phyloP scores from a whole-genome alignment of 1,139 yeast genomes.

The Yamadazyma membranifaciens region DNA sequence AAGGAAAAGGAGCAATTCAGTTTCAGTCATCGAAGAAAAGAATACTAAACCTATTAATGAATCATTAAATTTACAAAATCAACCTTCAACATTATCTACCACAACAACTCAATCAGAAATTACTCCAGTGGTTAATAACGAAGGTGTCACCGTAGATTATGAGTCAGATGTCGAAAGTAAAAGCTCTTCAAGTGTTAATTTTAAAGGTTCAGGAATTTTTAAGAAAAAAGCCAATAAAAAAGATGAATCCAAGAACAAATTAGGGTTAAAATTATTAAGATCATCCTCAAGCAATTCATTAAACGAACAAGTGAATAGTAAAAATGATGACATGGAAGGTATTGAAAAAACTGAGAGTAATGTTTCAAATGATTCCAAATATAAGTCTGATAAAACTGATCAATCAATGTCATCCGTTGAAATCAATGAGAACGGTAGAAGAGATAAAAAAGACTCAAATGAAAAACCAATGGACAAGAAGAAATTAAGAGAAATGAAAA shows the following conservation, averaged over 20 bases:
- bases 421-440: conserved; percentile 1
- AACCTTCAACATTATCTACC: not conserved
- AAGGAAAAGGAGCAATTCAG: conserved; percentile 31
- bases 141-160: conserved; percentile 28
- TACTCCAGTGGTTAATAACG: conserved; percentile 11
- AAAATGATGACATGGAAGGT: conserved; percentile 8
- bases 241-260: conserved; percentile 15
- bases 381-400: not conserved
- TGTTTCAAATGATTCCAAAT: not conserved
- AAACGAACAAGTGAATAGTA: conserved; percentile 8
- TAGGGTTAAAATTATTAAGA: conserved; percentile 14
- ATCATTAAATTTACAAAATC: not conserved
- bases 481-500: conserved; percentile 8
- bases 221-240: conserved; percentile 23
- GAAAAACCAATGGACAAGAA: conserved; percentile 6
- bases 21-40: conserved; percentile 6
- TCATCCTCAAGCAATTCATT: conserved; percentile 13
- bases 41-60: not conserved
- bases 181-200: conserved; percentile 4
- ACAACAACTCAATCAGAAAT: not conserved
- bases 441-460: conserved; percentile 6
- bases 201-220: conserved; percentile 19
- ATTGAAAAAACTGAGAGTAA: conserved; percentile 4
- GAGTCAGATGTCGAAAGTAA: conserved; percentile 30
- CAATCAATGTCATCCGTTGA: conserved; percentile 1